A percentile compares a stretch with the other conserved stretches of the same genome.
These are phyloP conservation scores for Amoebophrya sp. DNA, from an alignment of 169 alveolate genomes.

Conservation along the genomic window DNA sequence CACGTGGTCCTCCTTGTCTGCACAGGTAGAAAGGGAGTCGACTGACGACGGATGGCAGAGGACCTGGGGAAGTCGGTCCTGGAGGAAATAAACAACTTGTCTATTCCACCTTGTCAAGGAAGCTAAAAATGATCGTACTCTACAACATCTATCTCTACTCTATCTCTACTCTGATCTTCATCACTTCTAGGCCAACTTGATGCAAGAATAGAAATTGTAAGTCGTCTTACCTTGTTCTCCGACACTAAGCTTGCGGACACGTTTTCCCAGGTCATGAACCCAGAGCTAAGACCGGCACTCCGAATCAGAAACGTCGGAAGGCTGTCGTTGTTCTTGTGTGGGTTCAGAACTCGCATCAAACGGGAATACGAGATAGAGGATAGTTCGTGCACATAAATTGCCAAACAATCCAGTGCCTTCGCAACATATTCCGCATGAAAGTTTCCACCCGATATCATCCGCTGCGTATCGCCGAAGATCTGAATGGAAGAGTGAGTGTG, in stretches of 20 bases:
- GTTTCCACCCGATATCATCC: slow-evolving; percentile 55
- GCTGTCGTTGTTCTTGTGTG: slow-evolving; percentile 33
- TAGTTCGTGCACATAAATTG: slow-evolving; percentile 50
- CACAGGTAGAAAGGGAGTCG: slow-evolving; percentile 57
- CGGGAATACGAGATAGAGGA: slow-evolving; percentile 49
- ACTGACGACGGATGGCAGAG: slow-evolving; percentile 59
- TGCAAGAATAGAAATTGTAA: no score
- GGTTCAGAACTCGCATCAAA: slow-evolving; percentile 49
- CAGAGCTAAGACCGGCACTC: slow-evolving; percentile 59
- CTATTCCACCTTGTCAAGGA: no score
- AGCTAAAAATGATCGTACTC: no score
- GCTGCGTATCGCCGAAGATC: slow-evolving; percentile 43
- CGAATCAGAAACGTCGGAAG: slow-evolving; percentile 53
- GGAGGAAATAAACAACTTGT: no score
- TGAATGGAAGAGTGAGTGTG: no score
- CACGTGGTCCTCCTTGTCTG: slow-evolving; percentile 62
- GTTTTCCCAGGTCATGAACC: slow-evolving; percentile 57
- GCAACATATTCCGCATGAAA: slow-evolving; percentile 64
- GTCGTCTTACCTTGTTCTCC: slow-evolving; percentile 61
- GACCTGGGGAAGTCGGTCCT: no score
- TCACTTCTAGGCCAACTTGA: no score
- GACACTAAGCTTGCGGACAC: slow-evolving; percentile 57
- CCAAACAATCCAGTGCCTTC: slow-evolving; percentile 49
- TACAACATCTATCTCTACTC: no score
- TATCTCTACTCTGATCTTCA: no score